Conservation (phyloP, 495 filamentous ascomycete genomes). For the Corynascus novoguineensis region DNA sequence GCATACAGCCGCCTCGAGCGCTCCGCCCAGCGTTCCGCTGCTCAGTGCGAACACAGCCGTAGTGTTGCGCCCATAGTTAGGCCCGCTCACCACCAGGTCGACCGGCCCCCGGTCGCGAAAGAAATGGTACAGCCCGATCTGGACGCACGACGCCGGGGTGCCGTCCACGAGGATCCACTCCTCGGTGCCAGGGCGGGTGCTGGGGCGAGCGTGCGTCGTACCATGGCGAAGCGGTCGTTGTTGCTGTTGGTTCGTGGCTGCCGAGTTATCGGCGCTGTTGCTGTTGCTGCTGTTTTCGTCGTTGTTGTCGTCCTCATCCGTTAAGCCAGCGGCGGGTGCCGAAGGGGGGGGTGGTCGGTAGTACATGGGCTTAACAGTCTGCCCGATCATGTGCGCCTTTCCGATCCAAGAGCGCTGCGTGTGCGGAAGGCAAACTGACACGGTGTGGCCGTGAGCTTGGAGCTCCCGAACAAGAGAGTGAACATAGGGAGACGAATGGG, state of each 20-base stretch:
- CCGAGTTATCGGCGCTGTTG: neutral
- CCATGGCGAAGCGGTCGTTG: constrained; percentile 41
- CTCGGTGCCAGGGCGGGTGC: constrained; percentile 55
- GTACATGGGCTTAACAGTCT: constrained; percentile 80
- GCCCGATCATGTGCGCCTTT: constrained; percentile 89
- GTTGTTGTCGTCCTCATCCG: constrained; percentile 13
- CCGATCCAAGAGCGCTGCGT: constrained; percentile 95
- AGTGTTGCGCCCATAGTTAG: constrained; percentile 92
- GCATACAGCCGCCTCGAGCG: constrained; percentile 87
- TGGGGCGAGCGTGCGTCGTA: constrained; percentile 52
- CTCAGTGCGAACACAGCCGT: constrained; percentile 88
- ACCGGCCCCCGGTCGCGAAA: constrained; percentile 72
- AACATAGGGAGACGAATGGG: constrained; percentile 86
- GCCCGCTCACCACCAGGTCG: constrained; percentile 83
- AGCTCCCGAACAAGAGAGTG: constrained; percentile 77
- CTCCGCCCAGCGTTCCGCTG: constrained; percentile 83
- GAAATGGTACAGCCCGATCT: constrained; percentile 84
- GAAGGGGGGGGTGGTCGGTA: constrained; percentile 63
- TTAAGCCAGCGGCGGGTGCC: constrained; percentile 34
- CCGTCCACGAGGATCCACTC: constrained; percentile 92
- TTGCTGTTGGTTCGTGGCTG: neutral
- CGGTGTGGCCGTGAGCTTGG: constrained; percentile 69
- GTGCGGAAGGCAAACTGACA: constrained; percentile 86
- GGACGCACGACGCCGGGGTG: constrained; percentile 81
- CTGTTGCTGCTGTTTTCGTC: constrained; percentile 6